Base-by-base conservation (phyloP, 2,329 filamentous ascomycete genomes). In the Calonectria hawksworthii region DNA sequence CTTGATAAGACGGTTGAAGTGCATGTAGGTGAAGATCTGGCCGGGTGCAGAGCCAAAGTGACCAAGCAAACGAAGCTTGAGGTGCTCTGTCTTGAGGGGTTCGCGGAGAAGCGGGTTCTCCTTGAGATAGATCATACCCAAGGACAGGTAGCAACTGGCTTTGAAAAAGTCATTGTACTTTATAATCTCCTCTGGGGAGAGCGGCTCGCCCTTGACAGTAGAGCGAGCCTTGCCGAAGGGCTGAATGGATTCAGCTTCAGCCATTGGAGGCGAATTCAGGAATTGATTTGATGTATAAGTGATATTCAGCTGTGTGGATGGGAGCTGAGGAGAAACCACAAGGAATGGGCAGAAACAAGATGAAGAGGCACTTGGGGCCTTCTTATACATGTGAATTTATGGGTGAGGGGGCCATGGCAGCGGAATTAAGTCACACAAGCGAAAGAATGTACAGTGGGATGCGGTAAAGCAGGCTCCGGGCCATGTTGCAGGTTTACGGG, bases 21-120 rank as follows among this genome's bases (percentile, higher is more conserved):
- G 94, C 87, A 95, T 94, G 84, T 93, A 96, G 41, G 93, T 94
- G 85, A 96, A 96, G 73, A 93, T 92, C 84, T 96, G 94, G 18
- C 94, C 94, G n/a, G 94, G 92, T 65, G 94, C 94, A 3, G 93
- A 95, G 69, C 94, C 94, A 89, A 94, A 96, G 83, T 96, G 94
- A 50, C 94, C 94, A 2, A 96, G 88, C 11, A 96, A 87, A 77
- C 94, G 91, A 74, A 90, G 88, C 86, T 96, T 96, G 86, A 96
- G 88, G 81, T 96, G 93, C 69, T 94, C 91, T 38, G 90, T 86
- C 78, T 91, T 91, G 77, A 95, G 88, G 1, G 93, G 93, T 78
- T 95, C 91, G 74, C 89, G 89, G 54, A 96, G 90, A 16, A 96
- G 89, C 18, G 94, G 93, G 77, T 96, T 96, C 50, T 93, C 89